Percentiles rank a stretch among this genome's conserved stretches.
Conservation (phyloP, 768 basidiomycete species). For the Boletellus ananas region DNA sequence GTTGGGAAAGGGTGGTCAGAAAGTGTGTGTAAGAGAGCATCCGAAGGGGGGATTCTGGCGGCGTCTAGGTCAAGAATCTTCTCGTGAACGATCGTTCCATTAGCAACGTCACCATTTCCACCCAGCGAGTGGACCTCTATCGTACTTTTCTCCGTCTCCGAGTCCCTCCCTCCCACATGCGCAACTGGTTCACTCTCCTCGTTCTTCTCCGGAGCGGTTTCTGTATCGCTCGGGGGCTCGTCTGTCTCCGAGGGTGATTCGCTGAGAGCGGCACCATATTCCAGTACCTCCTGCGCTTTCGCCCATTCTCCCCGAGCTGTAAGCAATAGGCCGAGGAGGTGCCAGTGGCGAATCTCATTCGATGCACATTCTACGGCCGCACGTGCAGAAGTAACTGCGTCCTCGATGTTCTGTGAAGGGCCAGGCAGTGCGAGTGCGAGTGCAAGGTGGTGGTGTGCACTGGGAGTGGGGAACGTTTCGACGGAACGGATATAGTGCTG, state of each 20-base stretch:
- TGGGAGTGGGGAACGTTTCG: constrained; percentile 45
- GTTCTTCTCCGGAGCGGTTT: constrained; percentile 10
- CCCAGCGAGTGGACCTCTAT: background rate
- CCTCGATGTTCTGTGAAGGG: constrained; percentile 58
- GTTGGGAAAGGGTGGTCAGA: constrained; percentile 50
- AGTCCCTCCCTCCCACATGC: constrained; percentile 1
- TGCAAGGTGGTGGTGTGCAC: constrained; percentile 77
- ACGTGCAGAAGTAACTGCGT: constrained; percentile 64
- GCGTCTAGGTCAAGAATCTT: constrained; percentile 31
- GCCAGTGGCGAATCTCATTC: constrained; percentile 75
- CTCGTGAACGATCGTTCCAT: constrained; percentile 11
- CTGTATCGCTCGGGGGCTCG: constrained; percentile 26
- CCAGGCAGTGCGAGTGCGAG: constrained; percentile 66
- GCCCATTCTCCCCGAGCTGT: constrained; percentile 75
- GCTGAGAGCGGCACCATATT: constrained; percentile 64
- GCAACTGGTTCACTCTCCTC: constrained; percentile 2
- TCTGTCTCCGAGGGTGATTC: constrained; percentile 39
- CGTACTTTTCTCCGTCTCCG: constrained; percentile 11
- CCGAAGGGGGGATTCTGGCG: constrained; percentile 37
- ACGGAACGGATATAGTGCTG: constrained; percentile 47
- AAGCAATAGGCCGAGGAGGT: constrained; percentile 81
- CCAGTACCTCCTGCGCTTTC: constrained; percentile 71
- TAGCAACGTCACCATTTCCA: background rate
- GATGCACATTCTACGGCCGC: constrained; percentile 70
- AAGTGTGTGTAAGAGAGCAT: constrained; percentile 40